Evolutionary conservation across 371 early-diverging fungal species (phyloP).

Genomic region (Chytridiales sp.): DNA sequence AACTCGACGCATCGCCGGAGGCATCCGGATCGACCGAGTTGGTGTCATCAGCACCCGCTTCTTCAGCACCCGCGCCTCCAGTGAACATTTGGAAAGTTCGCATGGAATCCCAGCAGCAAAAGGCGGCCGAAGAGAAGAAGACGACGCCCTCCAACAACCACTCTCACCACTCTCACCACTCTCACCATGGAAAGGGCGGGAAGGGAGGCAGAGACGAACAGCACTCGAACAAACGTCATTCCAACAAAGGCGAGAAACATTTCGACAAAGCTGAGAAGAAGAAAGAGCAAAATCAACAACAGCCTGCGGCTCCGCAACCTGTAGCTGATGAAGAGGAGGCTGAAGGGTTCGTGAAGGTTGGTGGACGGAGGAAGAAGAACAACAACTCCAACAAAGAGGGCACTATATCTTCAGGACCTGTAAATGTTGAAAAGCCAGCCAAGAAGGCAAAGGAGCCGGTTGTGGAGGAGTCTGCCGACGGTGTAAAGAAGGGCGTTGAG

Average conservation of each 20-base stretch:
- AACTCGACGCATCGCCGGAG: not conserved
- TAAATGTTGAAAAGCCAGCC: not conserved
- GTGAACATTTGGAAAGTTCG: slow-evolving; percentile 45
- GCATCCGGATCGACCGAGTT: not conserved
- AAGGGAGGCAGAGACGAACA: slow-evolving; percentile 4
- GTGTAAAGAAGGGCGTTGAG: not conserved
- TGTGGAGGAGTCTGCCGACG: not conserved
- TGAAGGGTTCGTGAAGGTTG: slow-evolving; percentile 39
- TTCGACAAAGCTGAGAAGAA: not conserved
- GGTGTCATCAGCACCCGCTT: slow-evolving; percentile 16
- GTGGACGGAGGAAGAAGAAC: slow-evolving; percentile 25
- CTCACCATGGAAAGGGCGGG: slow-evolving; percentile 1
- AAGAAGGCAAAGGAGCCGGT: not conserved
- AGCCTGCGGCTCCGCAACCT: not conserved
- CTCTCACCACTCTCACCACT: slow-evolving; percentile 1
- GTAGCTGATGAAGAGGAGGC: slow-evolving; percentile 24
- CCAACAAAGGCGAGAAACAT: not conserved
- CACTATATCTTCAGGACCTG: slow-evolving; percentile 1
- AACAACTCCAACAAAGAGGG: not conserved
- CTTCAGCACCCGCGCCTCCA: slow-evolving; percentile 30
- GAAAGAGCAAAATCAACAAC: slow-evolving; percentile 15
- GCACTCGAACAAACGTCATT: not conserved
- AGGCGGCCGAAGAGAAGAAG: slow-evolving; percentile 22
- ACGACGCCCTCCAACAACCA: slow-evolving; percentile 7
- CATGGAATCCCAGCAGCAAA: slow-evolving; percentile 28